These are phyloP conservation scores for Leptodontidium sp. DNA, from an alignment of 2,329 filamentous ascomycete species.

Conservation along the genomic window DNA sequence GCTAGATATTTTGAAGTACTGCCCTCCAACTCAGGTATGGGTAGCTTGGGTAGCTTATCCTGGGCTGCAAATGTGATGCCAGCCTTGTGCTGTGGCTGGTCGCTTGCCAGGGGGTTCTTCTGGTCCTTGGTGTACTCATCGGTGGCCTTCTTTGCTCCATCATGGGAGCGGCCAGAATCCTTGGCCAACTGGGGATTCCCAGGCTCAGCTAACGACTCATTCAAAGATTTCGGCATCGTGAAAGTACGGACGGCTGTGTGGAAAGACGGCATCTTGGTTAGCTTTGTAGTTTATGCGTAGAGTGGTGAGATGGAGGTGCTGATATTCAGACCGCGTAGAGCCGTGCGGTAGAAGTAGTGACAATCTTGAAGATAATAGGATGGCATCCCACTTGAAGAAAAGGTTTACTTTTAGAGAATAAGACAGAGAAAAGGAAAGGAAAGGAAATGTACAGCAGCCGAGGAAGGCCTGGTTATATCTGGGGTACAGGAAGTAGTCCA, in stretches of 20 bases:
- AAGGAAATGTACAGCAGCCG: constrained; percentile 12
- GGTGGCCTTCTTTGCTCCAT: constrained; percentile 61
- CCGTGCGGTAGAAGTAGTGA: constrained; percentile 92
- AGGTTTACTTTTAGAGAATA: neutral
- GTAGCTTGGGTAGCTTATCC: constrained; percentile 87
- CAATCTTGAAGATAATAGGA: constrained; percentile 84
- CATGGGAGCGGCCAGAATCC: constrained; percentile 51
- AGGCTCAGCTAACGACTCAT: constrained; percentile 67
- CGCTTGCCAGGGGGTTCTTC: constrained; percentile 55
- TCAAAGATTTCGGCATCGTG: constrained; percentile 75
- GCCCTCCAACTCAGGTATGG: constrained; percentile 85
- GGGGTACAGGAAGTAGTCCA: constrained; percentile 22
- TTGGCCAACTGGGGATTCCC: constrained; percentile 33
- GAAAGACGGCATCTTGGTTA: constrained; percentile 66
- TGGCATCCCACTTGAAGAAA: constrained; percentile 65
- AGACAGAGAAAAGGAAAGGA: constrained; percentile 14
- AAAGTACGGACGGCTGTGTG: constrained; percentile 75
- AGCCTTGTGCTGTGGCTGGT: constrained; percentile 60
- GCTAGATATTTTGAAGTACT: constrained; percentile 83
- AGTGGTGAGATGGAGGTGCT: constrained; percentile 80
- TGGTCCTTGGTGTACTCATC: constrained; percentile 57
- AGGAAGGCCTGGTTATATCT: constrained; percentile 41
- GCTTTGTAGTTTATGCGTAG: constrained; percentile 64
- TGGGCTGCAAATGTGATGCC: constrained; percentile 89
- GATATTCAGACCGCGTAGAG: constrained; percentile 84